Evolutionary conservation across 257 asterid species (phyloP).

Genomic region (Solanum chiquidenum): DNA sequence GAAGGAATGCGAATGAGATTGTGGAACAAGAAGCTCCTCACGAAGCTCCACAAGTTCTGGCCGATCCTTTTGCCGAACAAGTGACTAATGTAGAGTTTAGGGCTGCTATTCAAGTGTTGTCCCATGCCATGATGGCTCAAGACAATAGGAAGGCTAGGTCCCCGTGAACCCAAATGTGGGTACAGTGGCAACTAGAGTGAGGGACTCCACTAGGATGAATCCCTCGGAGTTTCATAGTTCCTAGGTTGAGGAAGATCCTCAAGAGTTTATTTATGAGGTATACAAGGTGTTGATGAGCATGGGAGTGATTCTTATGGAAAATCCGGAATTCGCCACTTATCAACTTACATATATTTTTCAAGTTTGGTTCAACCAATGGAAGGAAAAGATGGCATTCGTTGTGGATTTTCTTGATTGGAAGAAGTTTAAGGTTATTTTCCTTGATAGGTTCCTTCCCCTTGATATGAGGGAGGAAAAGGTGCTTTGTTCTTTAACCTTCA

Average conservation of each 20-base stretch:
- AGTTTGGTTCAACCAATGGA: background rate
- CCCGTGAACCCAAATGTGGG: background rate
- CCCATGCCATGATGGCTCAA: background rate
- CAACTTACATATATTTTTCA: too few relatives aligned
- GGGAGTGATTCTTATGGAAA: background rate
- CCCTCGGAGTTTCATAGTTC: background rate
- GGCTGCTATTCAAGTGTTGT: background rate
- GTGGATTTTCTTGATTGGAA: background rate
- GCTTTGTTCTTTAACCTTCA: background rate
- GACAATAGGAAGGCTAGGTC: background rate
- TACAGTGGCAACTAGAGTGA: background rate
- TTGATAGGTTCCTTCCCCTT: background rate
- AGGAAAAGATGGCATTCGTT: background rate
- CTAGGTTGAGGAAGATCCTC: background rate
- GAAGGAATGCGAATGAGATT: background rate
- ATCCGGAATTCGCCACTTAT: background rate
- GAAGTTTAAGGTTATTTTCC: background rate
- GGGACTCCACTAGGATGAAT: background rate
- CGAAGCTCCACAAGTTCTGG: background rate
- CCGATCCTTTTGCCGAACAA: background rate
- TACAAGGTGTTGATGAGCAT: background rate
- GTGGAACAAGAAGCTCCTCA: too few relatives aligned
- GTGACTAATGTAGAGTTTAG: background rate
- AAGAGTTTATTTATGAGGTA: background rate
- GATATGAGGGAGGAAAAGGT: background rate